A percentile compares a stretch with the other conserved stretches of the same genome.
These are phyloP conservation scores for Kodamaea neixiangensis DNA, from an alignment of 805 yeast species.

Conservation along the genomic window DNA sequence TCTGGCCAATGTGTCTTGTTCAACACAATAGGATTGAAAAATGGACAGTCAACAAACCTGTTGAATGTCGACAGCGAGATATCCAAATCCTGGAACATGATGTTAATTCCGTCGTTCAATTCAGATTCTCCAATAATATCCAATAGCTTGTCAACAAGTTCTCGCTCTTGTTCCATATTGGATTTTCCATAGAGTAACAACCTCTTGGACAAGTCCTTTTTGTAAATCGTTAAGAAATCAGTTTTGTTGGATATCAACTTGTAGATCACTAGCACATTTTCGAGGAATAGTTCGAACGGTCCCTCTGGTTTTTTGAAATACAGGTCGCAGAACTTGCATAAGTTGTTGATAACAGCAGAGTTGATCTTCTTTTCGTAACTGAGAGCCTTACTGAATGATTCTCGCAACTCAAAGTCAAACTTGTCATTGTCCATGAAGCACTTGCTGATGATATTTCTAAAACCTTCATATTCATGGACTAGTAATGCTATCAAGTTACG, in stretches of 20 bases:
- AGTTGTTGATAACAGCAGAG: slow-evolving; percentile 19
- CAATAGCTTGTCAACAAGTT: slow-evolving; percentile 23
- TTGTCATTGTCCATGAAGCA: slow-evolving; percentile 19
- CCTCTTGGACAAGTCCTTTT: slow-evolving; percentile 39
- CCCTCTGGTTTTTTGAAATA: slow-evolving; percentile 20
- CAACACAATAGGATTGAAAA: slow-evolving; percentile 33
- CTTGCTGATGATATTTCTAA: slow-evolving; percentile 11
- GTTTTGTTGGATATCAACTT: slow-evolving; percentile 34
- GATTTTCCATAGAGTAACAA: slow-evolving; percentile 28
- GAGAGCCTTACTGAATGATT: slow-evolving; percentile 25
- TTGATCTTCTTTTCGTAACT: slow-evolving; percentile 16
- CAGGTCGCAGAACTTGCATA: slow-evolving; percentile 35
- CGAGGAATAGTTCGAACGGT: slow-evolving; percentile 16
- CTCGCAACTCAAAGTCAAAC: slow-evolving; percentile 33
- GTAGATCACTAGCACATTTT: slow-evolving; percentile 28
- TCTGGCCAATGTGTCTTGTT: slow-evolving; percentile 45
- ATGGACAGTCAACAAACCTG: slow-evolving; percentile 15
- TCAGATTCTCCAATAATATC: slow-evolving; percentile 34
- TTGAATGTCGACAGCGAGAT: slow-evolving; percentile 20
- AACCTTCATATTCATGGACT: slow-evolving; percentile 17
- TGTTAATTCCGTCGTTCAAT: slow-evolving; percentile 27
- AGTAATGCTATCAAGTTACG: slow-evolving; percentile 10
- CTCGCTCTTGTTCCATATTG: slow-evolving; percentile 21
- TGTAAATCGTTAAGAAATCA: slow-evolving; percentile 32
- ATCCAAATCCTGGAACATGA: slow-evolving; percentile 38